Evolutionary conservation across 2,329 filamentous ascomycete species (phyloP).

Genomic region (Beauveria rudraprayagi): DNA sequence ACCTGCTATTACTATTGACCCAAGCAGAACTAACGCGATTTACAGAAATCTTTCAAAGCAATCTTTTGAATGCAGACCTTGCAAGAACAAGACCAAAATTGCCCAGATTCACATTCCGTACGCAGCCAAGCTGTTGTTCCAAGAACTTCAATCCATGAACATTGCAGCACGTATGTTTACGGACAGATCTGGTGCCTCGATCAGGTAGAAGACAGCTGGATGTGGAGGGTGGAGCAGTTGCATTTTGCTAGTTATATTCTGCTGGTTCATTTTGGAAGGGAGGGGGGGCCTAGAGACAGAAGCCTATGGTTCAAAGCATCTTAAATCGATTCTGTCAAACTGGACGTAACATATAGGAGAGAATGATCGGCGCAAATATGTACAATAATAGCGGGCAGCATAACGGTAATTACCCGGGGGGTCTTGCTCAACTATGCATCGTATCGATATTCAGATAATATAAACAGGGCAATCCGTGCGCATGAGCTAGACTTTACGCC

Average conservation of each 20-base stretch:
- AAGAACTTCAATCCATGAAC: conserved; percentile 97
- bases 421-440: conserved; percentile 10
- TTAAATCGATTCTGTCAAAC: neutral
- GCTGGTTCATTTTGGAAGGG: neutral
- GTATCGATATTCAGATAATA: conserved; percentile 17
- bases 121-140: conserved; percentile 95
- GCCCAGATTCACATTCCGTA: conserved; percentile 97
- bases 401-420: neutral
- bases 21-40: conserved; percentile 24
- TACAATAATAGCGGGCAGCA: neutral
- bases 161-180: conserved; percentile 98
- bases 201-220: conserved; percentile 40
- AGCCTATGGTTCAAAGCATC: neutral
- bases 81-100: conserved; percentile 99
- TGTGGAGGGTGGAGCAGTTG: neutral
- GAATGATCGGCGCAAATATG: neutral
- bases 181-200: conserved; percentile 65
- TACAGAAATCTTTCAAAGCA: conserved; percentile 84
- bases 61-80: conserved; percentile 92
- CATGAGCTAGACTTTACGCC: no score
- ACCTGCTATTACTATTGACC: neutral
- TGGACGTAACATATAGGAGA: neutral
- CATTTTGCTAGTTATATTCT: neutral
- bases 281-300: neutral
- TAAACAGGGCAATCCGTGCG: conserved; percentile 1